phyloP scores from a whole-genome alignment of 768 basidiomycete genomes.

The Tulasnella sp. region DNA sequence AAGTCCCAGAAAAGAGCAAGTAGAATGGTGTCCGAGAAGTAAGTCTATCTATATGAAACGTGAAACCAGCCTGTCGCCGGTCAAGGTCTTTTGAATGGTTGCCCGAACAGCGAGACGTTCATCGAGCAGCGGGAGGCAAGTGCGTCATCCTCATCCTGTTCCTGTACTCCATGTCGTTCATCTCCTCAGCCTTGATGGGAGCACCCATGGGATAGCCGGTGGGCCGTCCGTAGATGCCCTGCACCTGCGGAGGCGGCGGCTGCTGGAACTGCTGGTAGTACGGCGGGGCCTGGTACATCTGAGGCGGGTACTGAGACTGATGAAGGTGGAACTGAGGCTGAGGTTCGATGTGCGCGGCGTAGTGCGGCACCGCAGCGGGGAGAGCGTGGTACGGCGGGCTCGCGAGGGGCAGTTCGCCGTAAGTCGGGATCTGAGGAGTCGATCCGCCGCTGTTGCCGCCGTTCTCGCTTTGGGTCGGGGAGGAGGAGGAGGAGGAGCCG shows the following conservation, averaged over 20 bases:
- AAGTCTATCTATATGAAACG: not conserved
- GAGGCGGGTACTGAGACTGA: not conserved
- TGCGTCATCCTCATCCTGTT: not conserved
- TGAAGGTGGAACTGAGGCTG: not conserved
- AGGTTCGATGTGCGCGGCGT: not conserved
- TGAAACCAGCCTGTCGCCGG: not conserved
- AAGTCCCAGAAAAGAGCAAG: not conserved
- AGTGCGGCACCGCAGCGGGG: not conserved
- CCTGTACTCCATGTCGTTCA: not conserved
- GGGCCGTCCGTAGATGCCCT: not conserved
- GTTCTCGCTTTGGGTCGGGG: not conserved
- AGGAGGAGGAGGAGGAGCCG: not conserved
- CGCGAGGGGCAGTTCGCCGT: slow-evolving; percentile 2
- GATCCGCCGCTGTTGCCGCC: not conserved
- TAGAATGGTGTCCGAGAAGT: not conserved
- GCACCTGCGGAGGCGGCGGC: not conserved
- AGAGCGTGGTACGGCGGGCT: not conserved
- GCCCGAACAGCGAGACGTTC: not conserved
- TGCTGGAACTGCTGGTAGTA: slow-evolving; percentile 1
- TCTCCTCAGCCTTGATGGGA: slow-evolving; percentile 2
- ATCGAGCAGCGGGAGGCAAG: not conserved
- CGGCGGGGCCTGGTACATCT: not conserved
- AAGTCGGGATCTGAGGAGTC: not conserved
- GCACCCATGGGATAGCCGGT: not conserved
- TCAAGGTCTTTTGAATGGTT: not conserved